Evolutionary conservation across 2,329 filamentous ascomycete genomes (phyloP).

Genomic region (Clonostachys chloroleuca): DNA sequence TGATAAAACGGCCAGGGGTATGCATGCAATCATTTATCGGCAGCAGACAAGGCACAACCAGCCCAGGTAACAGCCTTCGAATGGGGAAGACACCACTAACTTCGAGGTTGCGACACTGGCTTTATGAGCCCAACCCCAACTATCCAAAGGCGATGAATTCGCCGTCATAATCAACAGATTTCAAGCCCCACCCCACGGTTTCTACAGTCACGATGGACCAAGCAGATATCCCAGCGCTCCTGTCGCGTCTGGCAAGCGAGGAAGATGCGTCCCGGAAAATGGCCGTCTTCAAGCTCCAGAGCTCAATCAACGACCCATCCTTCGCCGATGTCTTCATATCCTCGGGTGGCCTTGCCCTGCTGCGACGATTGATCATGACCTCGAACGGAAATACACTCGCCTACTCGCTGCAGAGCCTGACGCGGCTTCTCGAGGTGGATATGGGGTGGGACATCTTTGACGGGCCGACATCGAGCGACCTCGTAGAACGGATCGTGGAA

Average conservation of each 20-base stretch:
- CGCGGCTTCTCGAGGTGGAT: conserved; percentile 85
- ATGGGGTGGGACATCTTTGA: conserved; percentile 95
- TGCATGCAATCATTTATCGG: no score
- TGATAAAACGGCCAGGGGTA: no score
- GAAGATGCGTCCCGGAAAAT: conserved; percentile 95
- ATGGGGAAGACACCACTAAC: no score
- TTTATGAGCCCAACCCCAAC: neutral
- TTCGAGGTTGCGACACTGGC: no score
- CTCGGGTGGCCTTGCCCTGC: conserved; percentile 75
- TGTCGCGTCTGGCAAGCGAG: conserved; percentile 60
- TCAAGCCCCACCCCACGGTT: neutral
- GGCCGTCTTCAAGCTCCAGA: conserved; percentile 97
- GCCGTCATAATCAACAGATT: neutral
- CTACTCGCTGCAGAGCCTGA: conserved; percentile 88
- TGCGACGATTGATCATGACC: conserved; percentile 79
- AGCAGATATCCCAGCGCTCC: conserved; percentile 61
- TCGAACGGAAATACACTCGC: conserved; percentile 91
- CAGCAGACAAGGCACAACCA: no score
- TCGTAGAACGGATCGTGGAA: conserved; percentile 77
- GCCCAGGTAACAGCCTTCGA: no score
- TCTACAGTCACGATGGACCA: conserved; percentile 48
- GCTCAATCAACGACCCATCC: conserved; percentile 88
- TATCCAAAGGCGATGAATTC: neutral
- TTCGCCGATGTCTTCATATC: conserved; percentile 97
- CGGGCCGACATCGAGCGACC: conserved; percentile 54